Base-by-base conservation (phyloP, 2,329 filamentous ascomycete species). In the Sarocladium oryzae region DNA sequence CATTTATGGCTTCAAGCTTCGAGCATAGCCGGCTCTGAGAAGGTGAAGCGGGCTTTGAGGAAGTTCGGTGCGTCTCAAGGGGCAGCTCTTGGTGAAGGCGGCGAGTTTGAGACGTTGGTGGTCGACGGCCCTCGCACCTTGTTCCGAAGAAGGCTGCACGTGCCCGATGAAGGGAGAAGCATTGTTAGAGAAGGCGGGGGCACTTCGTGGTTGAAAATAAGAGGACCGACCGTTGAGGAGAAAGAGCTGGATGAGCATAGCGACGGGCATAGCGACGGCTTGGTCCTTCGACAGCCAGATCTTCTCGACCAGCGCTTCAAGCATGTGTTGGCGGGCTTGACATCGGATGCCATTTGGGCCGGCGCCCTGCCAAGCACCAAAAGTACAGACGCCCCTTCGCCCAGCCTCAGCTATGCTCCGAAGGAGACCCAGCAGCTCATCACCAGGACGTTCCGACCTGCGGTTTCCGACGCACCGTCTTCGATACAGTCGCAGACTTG, bases 91-190 rank as follows among this genome's bases (percentile, higher is more conserved):
- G 93, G 93, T 1, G 93, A 97, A 66, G 93, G 93, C 5, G 93
- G 93, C 3, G 93, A 97, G 72, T 97, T 95, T 67, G 93, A 97
- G 76, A 97, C 90, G 26, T 72, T 97, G 50, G 89, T 93, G 40
- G 63, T 97, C 32, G 82, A 90, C 67, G 93, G 92, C 10, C 92
- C 92, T 8, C 60, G 62, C 1, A 70, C 72, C 48, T 65, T 96
- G 54, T 96, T 93, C 77, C 85, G 79, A 68, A 79, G 76, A 56
- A 79, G 75, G 49, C 86, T 97, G 55, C 71, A 74, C 37, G 72
- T 96, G 28, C 70, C 69, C 0, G 76, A 80, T 2, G 65, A 67
- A 3, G 75, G 77, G 53, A 75, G 71, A 52, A 69, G 69, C 49
- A 68, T 82, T 4, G 73, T 86, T 5, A 69, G 67, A 33, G 87